Conservation (phyloP, 2,329 filamentous ascomycete species). For the Penicillium expansum region DNA sequence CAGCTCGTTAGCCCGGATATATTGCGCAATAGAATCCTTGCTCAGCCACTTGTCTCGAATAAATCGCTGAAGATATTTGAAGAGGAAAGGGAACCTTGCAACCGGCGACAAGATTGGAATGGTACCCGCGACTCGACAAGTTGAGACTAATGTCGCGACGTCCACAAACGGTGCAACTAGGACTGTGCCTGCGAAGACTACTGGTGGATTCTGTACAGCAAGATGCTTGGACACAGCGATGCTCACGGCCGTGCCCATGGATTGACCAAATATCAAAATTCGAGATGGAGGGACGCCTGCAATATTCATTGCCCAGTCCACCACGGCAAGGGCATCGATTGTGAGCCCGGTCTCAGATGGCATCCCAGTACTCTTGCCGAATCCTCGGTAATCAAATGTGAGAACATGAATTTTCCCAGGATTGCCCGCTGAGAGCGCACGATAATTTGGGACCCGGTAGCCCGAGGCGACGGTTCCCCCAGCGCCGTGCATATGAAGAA, state of each 20-base stretch:
- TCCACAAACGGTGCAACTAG: slow-evolving; percentile 59
- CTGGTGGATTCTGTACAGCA: slow-evolving; percentile 42
- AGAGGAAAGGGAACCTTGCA: slow-evolving; percentile 43
- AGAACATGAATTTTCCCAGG: slow-evolving; percentile 57
- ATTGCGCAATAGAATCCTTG: slow-evolving; percentile 12
- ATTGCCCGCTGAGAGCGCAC: slow-evolving; percentile 22
- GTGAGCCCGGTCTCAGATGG: slow-evolving; percentile 58
- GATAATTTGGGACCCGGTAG: slow-evolving; percentile 10
- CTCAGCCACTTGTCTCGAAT: slow-evolving; percentile 14
- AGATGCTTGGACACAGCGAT: slow-evolving; percentile 47
- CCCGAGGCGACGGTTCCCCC: slow-evolving; percentile 6
- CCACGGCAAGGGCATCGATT: slow-evolving; percentile 53
- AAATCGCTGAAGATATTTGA: slow-evolving; percentile 12
- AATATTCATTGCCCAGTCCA: slow-evolving; percentile 54
- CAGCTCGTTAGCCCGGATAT: slow-evolving; percentile 8
- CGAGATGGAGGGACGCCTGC: slow-evolving; percentile 53
- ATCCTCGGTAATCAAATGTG: slow-evolving; percentile 53
- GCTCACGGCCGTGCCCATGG: slow-evolving; percentile 56
- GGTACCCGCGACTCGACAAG: slow-evolving; percentile 56
- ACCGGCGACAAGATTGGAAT: slow-evolving; percentile 56
- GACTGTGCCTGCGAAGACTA: slow-evolving; percentile 54
- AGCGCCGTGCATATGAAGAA: slow-evolving; percentile 4
- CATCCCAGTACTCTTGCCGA: slow-evolving; percentile 52
- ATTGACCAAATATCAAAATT: slow-evolving; percentile 61
- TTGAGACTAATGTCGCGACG: slow-evolving; percentile 53